Percentiles rank a stretch among this genome's conserved stretches.
These are phyloP conservation scores for Suillus tomentosus DNA, from an alignment of 768 basidiomycete species.

Conservation along the genomic window DNA sequence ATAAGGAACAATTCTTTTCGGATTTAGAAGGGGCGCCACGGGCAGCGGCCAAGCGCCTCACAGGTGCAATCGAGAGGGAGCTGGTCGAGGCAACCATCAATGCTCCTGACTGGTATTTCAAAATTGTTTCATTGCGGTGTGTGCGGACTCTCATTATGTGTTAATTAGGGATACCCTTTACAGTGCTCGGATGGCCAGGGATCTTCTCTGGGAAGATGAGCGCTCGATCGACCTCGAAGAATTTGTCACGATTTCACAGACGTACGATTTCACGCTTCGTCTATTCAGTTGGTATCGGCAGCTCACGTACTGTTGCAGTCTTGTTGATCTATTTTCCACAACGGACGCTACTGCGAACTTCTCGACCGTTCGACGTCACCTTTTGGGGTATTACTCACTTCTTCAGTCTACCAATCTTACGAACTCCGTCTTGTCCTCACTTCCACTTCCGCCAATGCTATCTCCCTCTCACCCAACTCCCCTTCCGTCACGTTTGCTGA, in stretches of 20 bases:
- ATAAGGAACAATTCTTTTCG: conserved; percentile 77
- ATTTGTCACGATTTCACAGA: conserved; percentile 85
- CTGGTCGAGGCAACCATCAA: conserved; percentile 83
- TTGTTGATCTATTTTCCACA: conserved; percentile 86
- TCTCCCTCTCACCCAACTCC: conserved; percentile 73
- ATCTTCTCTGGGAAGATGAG: conserved; percentile 89
- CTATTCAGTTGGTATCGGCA: conserved; percentile 12
- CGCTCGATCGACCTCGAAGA: conserved; percentile 76
- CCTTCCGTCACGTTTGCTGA: conserved; percentile 81
- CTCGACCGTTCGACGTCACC: conserved; percentile 59
- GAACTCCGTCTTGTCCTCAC: conserved; percentile 79
- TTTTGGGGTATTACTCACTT: conserved; percentile 88
- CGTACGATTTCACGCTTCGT: conserved; percentile 54
- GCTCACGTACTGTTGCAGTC: conserved; percentile 46
- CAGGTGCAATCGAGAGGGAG: conserved; percentile 68
- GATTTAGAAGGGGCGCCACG: conserved; percentile 66
- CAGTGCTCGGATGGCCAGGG: conserved; percentile 88
- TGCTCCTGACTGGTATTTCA: conserved; percentile 83
- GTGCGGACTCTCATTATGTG: conserved; percentile 23
- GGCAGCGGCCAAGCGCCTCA: conserved; percentile 84
- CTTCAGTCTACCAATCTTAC: conserved; percentile 80
- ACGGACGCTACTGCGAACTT: conserved; percentile 62
- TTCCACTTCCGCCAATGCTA: conserved; percentile 82
- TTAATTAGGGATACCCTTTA: conserved; percentile 81
- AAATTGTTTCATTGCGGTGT: conserved; percentile 27